Percentiles rank a stretch among this genome's conserved stretches.
Evolutionary conservation across 208 protist genomes (phyloP).

Genomic region (Acanthamoeba lenticulata): DNA sequence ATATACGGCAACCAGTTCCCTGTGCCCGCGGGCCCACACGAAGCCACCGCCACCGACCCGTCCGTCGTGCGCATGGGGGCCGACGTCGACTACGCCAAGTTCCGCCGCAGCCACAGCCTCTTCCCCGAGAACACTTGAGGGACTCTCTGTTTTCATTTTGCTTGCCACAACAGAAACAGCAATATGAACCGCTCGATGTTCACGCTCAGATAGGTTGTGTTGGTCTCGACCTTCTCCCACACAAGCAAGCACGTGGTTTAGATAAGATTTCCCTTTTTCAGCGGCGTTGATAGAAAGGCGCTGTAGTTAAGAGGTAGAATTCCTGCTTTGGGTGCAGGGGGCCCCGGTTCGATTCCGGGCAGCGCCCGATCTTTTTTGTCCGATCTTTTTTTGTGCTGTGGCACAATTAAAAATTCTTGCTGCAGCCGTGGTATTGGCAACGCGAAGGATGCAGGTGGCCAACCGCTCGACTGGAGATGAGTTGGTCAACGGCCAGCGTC

Average conservation of each 20-base stretch:
- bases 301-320: conserved; percentile 30
- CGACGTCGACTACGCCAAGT: conserved; percentile 6
- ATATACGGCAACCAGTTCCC: conserved; percentile 49
- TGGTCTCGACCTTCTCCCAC: too few relatives aligned
- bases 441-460: conserved; percentile 30
- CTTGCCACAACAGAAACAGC: too few relatives aligned
- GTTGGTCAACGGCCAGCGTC: conserved; percentile 64
- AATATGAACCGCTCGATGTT: too few relatives aligned
- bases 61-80: background rate
- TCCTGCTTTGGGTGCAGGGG: conserved; percentile 18
- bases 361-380: background rate
- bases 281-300: too few relatives aligned
- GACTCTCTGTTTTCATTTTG: too few relatives aligned
- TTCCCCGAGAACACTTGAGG: conserved; percentile 50
- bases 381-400: too few relatives aligned
- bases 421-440: too few relatives aligned
- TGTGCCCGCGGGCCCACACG: background rate
- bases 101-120: conserved; percentile 16
- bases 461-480: conserved; percentile 10
- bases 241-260: too few relatives aligned
- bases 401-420: too few relatives aligned
- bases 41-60: background rate
- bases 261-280: too few relatives aligned
- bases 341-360: conserved; percentile 13
- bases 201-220: too few relatives aligned